Base-by-base conservation (phyloP, 2,329 filamentous ascomycete genomes). In the Orbilia javanica region DNA sequence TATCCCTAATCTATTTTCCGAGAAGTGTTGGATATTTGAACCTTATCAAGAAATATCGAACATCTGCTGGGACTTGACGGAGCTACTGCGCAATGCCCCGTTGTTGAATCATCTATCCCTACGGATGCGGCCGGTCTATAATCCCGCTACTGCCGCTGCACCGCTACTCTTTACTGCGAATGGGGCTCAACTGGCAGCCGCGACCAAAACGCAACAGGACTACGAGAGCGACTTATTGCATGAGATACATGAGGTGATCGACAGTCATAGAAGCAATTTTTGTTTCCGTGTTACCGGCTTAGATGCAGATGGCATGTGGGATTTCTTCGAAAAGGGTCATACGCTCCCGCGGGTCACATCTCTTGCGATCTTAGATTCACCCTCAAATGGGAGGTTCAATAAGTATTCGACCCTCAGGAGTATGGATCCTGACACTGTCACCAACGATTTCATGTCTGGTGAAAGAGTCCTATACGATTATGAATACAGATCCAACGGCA, bases 11-110 rank as follows among this genome's bases (percentile, higher is more conserved):
- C 22, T 78, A 25, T 46, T 78, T 31, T 78, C 74, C 11, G 74
- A 78, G 67, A 78, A 72, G 63, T 78, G 74, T 72, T 78, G 74
- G 74, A 63, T 78, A 46, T 78, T 78, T 44, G 74, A 78, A 25
- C 67, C 67, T 2, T 78, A 78, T 27, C 67, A 72, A 18, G 74
- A 78, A 68, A 72, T 78, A 3, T 78, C 74, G 44, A 78, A 72
- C 31, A 78, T 78, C 2, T 78, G 74, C 67, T 78, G 74, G 74
- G 74, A 78, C 39, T 52, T 78, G 22, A 72, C 68, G 22, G 74
- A 78, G 20, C n/a, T 78, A 29, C 52, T 78, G 22, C 74, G 63
- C 3, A 70, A 57, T 53, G 25, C 63, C 3, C 74, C 74, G 6
- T 67, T 63, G 13, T 31, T 78, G 25, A 72, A 78, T 46, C 50